These are phyloP conservation scores for Nemophila menziesii DNA, from an alignment of 257 asterid species.

Conservation along the genomic window DNA sequence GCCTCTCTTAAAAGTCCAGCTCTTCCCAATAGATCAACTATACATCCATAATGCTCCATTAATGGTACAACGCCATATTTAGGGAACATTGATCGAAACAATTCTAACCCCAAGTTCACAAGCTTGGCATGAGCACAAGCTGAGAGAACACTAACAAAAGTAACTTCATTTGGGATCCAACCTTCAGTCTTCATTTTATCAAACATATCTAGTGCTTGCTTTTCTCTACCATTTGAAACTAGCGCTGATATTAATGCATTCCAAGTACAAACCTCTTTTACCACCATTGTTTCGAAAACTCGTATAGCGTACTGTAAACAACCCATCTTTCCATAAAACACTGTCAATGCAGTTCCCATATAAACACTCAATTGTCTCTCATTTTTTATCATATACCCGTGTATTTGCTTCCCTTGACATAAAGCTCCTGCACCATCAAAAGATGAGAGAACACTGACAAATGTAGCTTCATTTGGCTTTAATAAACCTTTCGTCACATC, in stretches of 20 bases:
- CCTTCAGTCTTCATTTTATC: conserved; percentile 30
- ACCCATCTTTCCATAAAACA: conserved; percentile 75
- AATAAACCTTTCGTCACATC: too few relatives aligned
- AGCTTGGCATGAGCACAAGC: conserved; percentile 62
- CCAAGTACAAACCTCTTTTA: conserved; percentile 66
- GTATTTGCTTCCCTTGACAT: conserved; percentile 67
- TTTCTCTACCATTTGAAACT: conserved; percentile 64
- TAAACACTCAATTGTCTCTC: conserved; percentile 43
- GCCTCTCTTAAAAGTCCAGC: conserved; percentile 72
- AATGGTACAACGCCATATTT: conserved; percentile 31
- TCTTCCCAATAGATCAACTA: conserved; percentile 75
- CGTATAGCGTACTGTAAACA: conserved; percentile 33
- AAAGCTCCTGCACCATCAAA: conserved; percentile 32
- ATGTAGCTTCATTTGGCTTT: conserved; percentile 89
- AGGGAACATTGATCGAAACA: conserved; percentile 42
- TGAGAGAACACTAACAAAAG: conserved; percentile 56
- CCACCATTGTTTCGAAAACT: conserved; percentile 35
- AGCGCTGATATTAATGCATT: conserved; percentile 74
- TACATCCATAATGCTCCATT: conserved; percentile 90
- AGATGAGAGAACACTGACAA: conserved; percentile 55
- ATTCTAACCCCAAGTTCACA: conserved; percentile 41
- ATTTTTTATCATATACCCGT: conserved; percentile 53
- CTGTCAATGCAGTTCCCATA: conserved; percentile 48
- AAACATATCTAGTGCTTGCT: conserved; percentile 53
- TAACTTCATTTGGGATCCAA: conserved; percentile 47